Evolutionary conservation across 192 early-diverging fungal species (phyloP), one percentile per base, ranked within the genome.

Genomic region (Umbelopsis ramanniana): DNA sequence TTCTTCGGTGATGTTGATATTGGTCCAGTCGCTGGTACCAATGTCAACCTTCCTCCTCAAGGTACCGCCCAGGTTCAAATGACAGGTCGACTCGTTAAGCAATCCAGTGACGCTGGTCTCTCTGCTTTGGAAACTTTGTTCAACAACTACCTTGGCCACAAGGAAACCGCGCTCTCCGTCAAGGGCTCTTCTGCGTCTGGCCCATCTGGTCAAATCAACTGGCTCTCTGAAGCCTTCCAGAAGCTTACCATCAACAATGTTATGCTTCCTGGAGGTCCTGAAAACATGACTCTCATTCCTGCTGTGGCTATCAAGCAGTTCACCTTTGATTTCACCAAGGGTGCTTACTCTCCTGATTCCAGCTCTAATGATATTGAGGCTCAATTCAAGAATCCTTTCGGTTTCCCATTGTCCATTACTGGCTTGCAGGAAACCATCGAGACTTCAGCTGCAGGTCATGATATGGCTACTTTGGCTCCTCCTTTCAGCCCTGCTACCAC

Each of bases 391-490:
- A 66, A 55, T 63, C 75, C 75, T 17, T 76, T 76, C 26, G 70
- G 70, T 6, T 72, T 76, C 71, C 70, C 75, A 24, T 53, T 76
- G 52, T 33, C 52, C 23, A 52, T 76, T 37, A 79, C 77, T 23
- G 72, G 78, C 54, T 71, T 85, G 45, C 79, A 82, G 50, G 78
- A 83, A 70, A 78, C 76, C 54, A 85, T 85, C 52, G 79, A 71
- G 38, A 67, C 83, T 24, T n/a, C 29, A 63, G 69, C 14, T 52
- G 68, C 46, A 2, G 73, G 60, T 47, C 19, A 54, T 48, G 54
- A 66, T 55, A 46, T 74, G 60, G 71, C 71, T 47, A 24, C 57
- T 60, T 47, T 76, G 33, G 57, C 46, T n/a, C 54, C 57, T 54
- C 75, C 75, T 43, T 60, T 46, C 43, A 46, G 35, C n/a, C 35